Evolutionary conservation across 192 early-diverging fungal genomes (phyloP).

Genomic region (Phlyctochytrium bullatum): DNA sequence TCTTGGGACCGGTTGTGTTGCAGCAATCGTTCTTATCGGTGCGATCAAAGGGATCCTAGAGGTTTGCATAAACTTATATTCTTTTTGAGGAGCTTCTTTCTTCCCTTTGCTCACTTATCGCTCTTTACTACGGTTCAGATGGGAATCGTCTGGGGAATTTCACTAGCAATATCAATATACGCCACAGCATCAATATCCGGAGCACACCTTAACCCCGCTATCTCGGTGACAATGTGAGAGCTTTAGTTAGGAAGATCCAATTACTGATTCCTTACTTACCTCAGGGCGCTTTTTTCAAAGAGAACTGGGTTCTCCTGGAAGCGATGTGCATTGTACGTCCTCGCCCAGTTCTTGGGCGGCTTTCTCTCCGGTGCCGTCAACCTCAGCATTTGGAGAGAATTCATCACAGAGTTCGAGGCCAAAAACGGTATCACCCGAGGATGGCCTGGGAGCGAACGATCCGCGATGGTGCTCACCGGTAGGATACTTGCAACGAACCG

Average conservation of each 20-base stretch:
- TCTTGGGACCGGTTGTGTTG: conserved; percentile 24
- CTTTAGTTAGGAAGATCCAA: no score
- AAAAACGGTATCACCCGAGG: conserved; percentile 23
- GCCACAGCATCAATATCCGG: conserved; percentile 27
- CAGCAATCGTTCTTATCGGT: conserved; percentile 19
- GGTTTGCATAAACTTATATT: no score
- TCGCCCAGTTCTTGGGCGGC: conserved; percentile 33
- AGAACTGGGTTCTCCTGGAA: background rate
- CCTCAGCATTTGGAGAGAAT: conserved; percentile 11
- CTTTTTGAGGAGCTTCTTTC: background rate
- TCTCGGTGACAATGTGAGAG: conserved; percentile 15
- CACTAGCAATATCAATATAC: conserved; percentile 34
- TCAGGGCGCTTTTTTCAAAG: background rate
- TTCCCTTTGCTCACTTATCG: no score
- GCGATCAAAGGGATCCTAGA: background rate
- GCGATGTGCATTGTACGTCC: conserved; percentile 8
- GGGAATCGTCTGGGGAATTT: conserved; percentile 28
- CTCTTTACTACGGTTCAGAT: conserved; percentile 24
- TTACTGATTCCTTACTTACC: background rate
- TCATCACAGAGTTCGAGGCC: conserved; percentile 15
- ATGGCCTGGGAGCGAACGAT: conserved; percentile 16
- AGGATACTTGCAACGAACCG: no score
- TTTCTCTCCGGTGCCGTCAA: conserved; percentile 29
- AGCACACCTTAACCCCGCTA: conserved; percentile 38
- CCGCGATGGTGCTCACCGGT: conserved; percentile 22